phyloP scores from a whole-genome alignment of 148 eudicot genomes.

The Diospyros lotus region DNA sequence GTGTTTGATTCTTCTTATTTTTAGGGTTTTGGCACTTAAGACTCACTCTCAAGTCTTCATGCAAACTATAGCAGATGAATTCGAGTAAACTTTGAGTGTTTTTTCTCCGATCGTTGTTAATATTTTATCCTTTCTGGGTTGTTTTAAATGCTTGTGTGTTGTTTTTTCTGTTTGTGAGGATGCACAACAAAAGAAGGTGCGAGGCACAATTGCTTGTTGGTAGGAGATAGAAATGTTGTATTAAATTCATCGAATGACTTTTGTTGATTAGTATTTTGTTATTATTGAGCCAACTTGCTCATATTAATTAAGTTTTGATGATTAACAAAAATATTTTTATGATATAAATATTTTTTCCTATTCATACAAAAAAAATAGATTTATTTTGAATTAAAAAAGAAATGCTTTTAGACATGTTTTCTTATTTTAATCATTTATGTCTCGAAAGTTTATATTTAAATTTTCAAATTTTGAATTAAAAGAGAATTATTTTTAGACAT shows the following conservation, averaged over 20 bases:
- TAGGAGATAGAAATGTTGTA: constrained; percentile 12
- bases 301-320: too few species aligned
- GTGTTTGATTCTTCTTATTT: constrained; percentile 17
- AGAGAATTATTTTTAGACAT: too few species aligned
- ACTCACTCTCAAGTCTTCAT: constrained; percentile 13
- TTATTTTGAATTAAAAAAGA: too few species aligned
- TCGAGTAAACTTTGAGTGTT: background rate
- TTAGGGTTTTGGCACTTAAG: constrained; percentile 18
- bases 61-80: constrained; percentile 12
- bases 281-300: too few species aligned
- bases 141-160: background rate
- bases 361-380: too few species aligned
- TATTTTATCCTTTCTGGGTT: too few species aligned
- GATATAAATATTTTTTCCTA: too few species aligned
- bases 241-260: background rate
- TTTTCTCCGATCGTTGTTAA: background rate
- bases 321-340: too few species aligned
- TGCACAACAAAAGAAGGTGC: background rate
- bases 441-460: too few species aligned
- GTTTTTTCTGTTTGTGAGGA: background rate
- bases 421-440: too few species aligned
- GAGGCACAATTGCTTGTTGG: background rate
- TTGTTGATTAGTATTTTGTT: constrained; percentile 1
- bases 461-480: too few species aligned
- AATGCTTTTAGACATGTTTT: too few species aligned